These are phyloP conservation scores for Aspergillus sp. DNA, from an alignment of 2,329 filamentous ascomycete genomes.

Conservation along the genomic window DNA sequence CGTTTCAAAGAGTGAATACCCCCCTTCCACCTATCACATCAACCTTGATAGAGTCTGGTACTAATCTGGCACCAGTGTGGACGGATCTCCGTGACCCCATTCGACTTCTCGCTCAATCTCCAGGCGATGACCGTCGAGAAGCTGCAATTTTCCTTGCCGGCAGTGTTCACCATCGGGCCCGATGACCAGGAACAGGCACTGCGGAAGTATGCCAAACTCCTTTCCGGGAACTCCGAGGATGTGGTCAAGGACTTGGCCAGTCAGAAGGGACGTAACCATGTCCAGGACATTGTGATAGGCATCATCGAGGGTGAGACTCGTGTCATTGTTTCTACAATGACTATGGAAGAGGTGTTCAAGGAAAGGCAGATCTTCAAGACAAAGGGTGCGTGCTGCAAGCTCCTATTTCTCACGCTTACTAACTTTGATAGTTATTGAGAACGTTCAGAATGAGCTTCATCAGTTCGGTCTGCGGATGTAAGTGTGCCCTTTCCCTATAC, in stretches of 20 bases:
- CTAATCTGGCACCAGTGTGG: slow-evolving; percentile 22
- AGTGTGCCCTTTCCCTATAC: slow-evolving; percentile 7
- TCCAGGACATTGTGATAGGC: slow-evolving; percentile 82
- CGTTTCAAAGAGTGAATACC: slow-evolving; percentile 59
- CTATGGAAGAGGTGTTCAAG: slow-evolving; percentile 88
- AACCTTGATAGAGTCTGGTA: not conserved
- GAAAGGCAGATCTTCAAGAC: slow-evolving; percentile 75
- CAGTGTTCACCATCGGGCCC: slow-evolving; percentile 83
- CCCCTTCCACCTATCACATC: not conserved
- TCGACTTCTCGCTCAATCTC: slow-evolving; percentile 78
- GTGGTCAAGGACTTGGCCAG: slow-evolving; percentile 34
- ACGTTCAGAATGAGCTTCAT: slow-evolving; percentile 75
- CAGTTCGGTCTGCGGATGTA: slow-evolving; percentile 77
- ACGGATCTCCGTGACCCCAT: slow-evolving; percentile 46
- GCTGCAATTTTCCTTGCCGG: slow-evolving; percentile 75
- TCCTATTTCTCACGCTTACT: too few species aligned
- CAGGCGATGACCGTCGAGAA: slow-evolving; percentile 91
- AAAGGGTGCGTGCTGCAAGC: slow-evolving; percentile 47
- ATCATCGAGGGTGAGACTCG: slow-evolving; percentile 88
- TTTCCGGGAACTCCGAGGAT: slow-evolving; percentile 62
- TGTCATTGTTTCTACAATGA: slow-evolving; percentile 80
- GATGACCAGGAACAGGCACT: slow-evolving; percentile 69
- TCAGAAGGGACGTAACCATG: slow-evolving; percentile 58
- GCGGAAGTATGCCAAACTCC: slow-evolving; percentile 77
- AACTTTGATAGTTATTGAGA: slow-evolving; percentile 56